These are phyloP conservation scores for Tuber brumale DNA, from an alignment of 495 filamentous ascomycete genomes.

Conservation along the genomic window DNA sequence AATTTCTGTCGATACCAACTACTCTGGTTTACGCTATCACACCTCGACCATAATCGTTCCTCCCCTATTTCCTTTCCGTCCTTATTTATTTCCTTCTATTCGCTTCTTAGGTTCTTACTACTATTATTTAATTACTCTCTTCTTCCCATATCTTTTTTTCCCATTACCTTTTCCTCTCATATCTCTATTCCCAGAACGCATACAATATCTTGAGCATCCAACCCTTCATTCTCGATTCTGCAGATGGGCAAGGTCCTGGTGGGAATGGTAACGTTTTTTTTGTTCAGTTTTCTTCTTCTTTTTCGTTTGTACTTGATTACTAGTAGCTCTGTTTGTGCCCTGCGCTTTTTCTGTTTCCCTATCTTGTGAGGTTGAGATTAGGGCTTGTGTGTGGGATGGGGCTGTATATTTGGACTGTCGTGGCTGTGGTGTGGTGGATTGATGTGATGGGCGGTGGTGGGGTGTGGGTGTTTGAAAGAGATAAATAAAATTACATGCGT, in stretches of 20 bases:
- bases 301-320: background rate
- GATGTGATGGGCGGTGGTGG: background rate
- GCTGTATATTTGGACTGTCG: background rate
- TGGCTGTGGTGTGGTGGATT: background rate
- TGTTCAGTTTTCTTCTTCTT: background rate
- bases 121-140: background rate
- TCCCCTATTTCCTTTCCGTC: background rate
- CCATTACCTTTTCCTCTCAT: background rate
- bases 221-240: background rate
- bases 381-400: background rate
- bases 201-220: background rate
- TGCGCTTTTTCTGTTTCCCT: background rate
- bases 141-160: background rate
- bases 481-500: background rate
- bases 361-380: background rate
- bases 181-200: background rate
- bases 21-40: slow-evolving; percentile 3
- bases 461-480: background rate
- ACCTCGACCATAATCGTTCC: background rate
- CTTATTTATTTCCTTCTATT: background rate
- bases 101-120: background rate
- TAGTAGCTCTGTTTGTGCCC: background rate
- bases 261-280: background rate
- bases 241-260: slow-evolving; percentile 2
- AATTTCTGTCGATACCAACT: background rate